Conservation (phyloP, 805 yeast species). For the Sungouiozyma intestinalis region DNA sequence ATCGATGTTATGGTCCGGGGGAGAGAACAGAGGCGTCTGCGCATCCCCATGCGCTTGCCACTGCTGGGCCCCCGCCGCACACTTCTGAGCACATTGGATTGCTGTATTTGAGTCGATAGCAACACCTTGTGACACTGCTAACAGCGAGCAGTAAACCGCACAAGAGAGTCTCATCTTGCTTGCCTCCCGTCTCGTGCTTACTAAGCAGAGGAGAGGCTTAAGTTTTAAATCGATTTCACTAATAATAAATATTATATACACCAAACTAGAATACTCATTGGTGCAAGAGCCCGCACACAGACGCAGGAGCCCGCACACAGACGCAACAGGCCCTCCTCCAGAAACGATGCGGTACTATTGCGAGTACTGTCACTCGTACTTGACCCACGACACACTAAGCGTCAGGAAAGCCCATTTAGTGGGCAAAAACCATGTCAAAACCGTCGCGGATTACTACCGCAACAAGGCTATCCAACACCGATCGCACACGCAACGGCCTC, state of each 20-base stretch:
- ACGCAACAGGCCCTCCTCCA: background rate
- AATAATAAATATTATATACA: no score
- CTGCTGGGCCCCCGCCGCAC: background rate
- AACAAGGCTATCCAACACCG: conserved; percentile 14
- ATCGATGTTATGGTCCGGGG: conserved; percentile 29
- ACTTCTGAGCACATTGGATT: background rate
- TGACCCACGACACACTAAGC: conserved; percentile 83
- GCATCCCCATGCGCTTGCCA: background rate
- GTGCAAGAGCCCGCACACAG: background rate
- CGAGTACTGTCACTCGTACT: conserved; percentile 71
- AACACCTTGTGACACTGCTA: background rate
- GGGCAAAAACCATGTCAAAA: conserved; percentile 66
- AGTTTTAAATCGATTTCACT: no score
- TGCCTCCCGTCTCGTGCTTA: background rate
- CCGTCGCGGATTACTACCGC: conserved; percentile 69
- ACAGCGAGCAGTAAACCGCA: background rate
- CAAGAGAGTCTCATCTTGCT: background rate
- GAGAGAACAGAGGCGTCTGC: background rate
- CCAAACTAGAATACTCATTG: background rate
- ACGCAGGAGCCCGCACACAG: background rate
- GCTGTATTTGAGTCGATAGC: background rate
- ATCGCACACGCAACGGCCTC: conserved; percentile 22
- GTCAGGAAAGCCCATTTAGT: conserved; percentile 70
- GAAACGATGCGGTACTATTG: conserved; percentile 73
- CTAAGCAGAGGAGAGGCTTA: no score